Percentiles rank a stretch among this genome's conserved stretches.
phyloP scores from a whole-genome alignment of 1,284 basidiomycete species.

The Ustilago nuda region DNA sequence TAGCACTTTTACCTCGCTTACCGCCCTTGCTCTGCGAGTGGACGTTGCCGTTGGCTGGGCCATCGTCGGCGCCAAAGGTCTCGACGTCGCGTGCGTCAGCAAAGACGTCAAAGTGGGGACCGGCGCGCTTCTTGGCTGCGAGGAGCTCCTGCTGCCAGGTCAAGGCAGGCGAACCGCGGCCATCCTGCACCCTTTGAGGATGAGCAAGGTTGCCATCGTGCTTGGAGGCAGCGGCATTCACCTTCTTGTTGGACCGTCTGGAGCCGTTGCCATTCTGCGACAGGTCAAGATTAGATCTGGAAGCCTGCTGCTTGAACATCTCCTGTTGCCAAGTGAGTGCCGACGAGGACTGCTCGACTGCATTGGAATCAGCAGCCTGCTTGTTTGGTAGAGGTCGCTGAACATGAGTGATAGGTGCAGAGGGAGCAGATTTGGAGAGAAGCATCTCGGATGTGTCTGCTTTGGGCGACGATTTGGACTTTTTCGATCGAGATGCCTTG shows the following conservation, averaged over 20 bases:
- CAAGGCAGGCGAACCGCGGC: constrained; percentile 44
- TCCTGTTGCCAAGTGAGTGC: constrained; percentile 60
- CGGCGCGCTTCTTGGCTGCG: constrained; percentile 46
- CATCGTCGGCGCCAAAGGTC: constrained; percentile 51
- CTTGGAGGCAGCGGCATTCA: constrained; percentile 19
- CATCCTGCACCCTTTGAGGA: constrained; percentile 44
- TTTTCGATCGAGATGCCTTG: constrained; percentile 38
- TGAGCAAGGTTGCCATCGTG: constrained; percentile 50
- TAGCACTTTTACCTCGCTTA: constrained; percentile 31
- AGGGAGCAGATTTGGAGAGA: constrained; percentile 49
- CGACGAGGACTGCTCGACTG: constrained; percentile 18
- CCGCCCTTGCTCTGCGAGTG: constrained; percentile 22
- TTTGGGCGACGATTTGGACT: constrained; percentile 36
- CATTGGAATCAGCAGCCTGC: constrained; percentile 4
- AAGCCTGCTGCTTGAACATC: constrained; percentile 39
- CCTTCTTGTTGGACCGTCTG: constrained; percentile 28
- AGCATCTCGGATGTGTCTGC: constrained; percentile 40
- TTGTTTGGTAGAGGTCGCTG: constrained; percentile 22
- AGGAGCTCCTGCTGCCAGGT: constrained; percentile 63
- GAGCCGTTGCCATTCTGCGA: constrained; percentile 28
- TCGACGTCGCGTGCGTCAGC: constrained; percentile 57
- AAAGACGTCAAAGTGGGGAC: constrained; percentile 59
- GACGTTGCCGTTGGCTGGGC: constrained; percentile 9
- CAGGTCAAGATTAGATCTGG: constrained; percentile 27
- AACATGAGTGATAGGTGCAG: constrained; percentile 23